A percentile compares a stretch with the other conserved stretches of the same genome.
These are phyloP conservation scores for Alternaria postmessia DNA, from an alignment of 2,329 filamentous ascomycete genomes.

Conservation along the genomic window DNA sequence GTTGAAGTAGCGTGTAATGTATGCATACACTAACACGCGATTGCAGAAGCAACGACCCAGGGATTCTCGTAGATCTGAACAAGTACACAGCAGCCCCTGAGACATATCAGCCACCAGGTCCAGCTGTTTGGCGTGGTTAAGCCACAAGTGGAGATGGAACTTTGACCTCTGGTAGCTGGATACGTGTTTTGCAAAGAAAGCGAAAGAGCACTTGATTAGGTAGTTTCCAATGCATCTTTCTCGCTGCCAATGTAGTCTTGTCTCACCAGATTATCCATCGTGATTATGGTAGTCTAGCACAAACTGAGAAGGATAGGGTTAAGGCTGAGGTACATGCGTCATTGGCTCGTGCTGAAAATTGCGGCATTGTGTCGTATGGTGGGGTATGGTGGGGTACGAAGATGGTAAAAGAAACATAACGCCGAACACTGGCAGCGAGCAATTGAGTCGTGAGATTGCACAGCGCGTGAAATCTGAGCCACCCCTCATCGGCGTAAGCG, in stretches of 20 bases:
- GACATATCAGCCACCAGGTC: too few species aligned
- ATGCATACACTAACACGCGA: too few species aligned
- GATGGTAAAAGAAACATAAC: not conserved
- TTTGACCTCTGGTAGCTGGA: not conserved
- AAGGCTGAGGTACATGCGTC: slow-evolving; percentile 13
- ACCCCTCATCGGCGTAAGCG: not conserved
- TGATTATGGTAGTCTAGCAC: too few species aligned
- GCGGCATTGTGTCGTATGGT: slow-evolving; percentile 21
- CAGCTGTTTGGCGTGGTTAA: too few species aligned
- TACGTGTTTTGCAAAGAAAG: not conserved
- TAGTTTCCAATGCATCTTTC: too few species aligned
- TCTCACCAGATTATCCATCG: too few species aligned
- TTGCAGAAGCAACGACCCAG: too few species aligned
- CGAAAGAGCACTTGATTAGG: too few species aligned
- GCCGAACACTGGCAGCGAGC: not conserved
- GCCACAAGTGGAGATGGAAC: not conserved
- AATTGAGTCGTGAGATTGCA: not conserved
- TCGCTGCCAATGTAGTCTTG: too few species aligned
- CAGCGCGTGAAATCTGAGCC: not conserved
- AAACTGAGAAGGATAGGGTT: not conserved
- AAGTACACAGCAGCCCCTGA: too few species aligned
- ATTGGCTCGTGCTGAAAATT: slow-evolving; percentile 23
- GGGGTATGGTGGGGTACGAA: slow-evolving; percentile 27
- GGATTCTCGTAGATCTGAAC: too few species aligned
- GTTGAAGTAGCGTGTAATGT: too few species aligned